Evolutionary conservation across 2,329 filamentous ascomycete genomes (phyloP).

Genomic region (Botryotinia convoluta): DNA sequence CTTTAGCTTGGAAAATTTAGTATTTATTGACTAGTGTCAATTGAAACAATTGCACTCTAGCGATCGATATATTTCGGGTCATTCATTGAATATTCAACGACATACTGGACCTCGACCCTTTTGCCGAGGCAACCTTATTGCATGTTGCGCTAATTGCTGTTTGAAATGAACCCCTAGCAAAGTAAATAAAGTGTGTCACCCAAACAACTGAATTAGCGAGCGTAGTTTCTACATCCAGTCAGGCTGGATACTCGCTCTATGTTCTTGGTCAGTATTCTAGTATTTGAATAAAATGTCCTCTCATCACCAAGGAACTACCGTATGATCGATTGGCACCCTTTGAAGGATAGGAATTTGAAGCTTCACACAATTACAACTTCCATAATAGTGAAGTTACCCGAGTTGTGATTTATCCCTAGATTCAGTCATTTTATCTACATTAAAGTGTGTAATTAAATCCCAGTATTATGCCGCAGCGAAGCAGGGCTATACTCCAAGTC

Average conservation of each 20-base stretch:
- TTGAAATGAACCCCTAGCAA: neutral
- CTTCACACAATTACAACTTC: neutral
- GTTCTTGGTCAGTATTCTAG: neutral
- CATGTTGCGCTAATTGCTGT: neutral
- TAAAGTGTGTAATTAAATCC: too few species aligned
- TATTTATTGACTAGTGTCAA: neutral
- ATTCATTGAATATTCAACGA: neutral
- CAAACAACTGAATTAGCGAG: neutral
- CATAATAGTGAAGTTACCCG: neutral
- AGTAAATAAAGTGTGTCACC: neutral
- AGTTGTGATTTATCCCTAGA: neutral
- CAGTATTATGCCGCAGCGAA: neutral
- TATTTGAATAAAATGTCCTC: neutral
- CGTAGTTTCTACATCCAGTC: neutral
- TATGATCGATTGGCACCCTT: neutral
- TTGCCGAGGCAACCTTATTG: neutral
- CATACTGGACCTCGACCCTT: neutral
- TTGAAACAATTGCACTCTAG: neutral
- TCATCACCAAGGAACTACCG: neutral
- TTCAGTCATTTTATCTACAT: neutral
- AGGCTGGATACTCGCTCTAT: neutral
- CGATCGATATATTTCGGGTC: neutral
- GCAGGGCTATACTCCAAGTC: neutral
- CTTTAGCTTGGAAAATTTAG: neutral
- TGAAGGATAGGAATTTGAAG: neutral